These are phyloP conservation scores for Hippophae tibetana DNA, from an alignment of 306 rosid species.

Conservation along the genomic window DNA sequence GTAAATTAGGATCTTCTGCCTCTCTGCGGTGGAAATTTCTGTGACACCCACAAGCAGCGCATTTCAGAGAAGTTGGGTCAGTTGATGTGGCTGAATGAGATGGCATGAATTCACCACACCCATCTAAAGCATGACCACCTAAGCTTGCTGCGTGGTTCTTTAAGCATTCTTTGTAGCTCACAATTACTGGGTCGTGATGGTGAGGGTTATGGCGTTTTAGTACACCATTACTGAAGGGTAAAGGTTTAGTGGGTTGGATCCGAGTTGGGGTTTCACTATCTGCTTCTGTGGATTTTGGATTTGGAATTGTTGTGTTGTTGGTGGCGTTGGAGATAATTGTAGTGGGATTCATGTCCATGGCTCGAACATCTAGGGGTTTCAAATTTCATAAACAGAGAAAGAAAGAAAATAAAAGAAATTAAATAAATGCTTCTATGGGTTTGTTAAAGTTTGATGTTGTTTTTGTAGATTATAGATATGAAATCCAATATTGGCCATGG, in stretches of 20 bases:
- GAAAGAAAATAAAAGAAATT: not conserved
- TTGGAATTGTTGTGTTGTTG: slow-evolving; percentile 15
- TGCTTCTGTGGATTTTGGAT: slow-evolving; percentile 59
- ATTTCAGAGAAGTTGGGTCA: slow-evolving; percentile 76
- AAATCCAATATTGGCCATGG: slow-evolving; percentile 14
- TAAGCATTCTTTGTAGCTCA: slow-evolving; percentile 67
- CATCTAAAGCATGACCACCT: slow-evolving; percentile 85
- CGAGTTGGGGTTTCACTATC: slow-evolving; percentile 55
- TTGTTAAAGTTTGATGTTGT: slow-evolving; percentile 28
- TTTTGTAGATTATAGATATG: slow-evolving; percentile 24
- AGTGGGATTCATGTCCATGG: slow-evolving; percentile 52
- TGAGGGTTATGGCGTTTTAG: slow-evolving; percentile 58
- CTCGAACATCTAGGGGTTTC: slow-evolving; percentile 33
- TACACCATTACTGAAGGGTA: slow-evolving; percentile 64
- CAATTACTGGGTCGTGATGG: slow-evolving; percentile 15
- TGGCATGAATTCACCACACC: slow-evolving; percentile 96
- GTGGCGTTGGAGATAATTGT: slow-evolving; percentile 17
- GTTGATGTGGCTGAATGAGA: slow-evolving; percentile 44
- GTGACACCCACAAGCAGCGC: slow-evolving; percentile 99
- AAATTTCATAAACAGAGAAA: not conserved
- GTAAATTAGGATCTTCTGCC: slow-evolving; percentile 45
- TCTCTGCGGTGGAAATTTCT: slow-evolving; percentile 97
- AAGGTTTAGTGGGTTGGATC: slow-evolving; percentile 48
- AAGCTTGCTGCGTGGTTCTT: slow-evolving; percentile 83
- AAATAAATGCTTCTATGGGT: slow-evolving; percentile 13